Percentiles rank a stretch among this genome's conserved stretches.
phyloP scores from a whole-genome alignment of 805 yeast species.

The Hanseniaspora hatyaiensis region DNA sequence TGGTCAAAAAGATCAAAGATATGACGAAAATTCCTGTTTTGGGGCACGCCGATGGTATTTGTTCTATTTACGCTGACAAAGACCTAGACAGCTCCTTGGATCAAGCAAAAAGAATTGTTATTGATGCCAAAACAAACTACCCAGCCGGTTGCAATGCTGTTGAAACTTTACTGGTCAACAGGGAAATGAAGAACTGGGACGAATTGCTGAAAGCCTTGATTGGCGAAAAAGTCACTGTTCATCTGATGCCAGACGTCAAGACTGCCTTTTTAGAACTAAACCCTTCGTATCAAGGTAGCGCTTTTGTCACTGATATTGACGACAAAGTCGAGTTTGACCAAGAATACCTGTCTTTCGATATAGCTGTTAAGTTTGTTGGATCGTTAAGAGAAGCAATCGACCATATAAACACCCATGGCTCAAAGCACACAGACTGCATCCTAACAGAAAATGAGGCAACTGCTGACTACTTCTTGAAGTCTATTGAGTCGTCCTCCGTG shows the following conservation, averaged over 20 bases:
- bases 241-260: slow-evolving; percentile 45
- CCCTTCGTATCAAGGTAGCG: slow-evolving; percentile 17
- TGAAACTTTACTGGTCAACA: slow-evolving; percentile 62
- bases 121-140: slow-evolving; percentile 88
- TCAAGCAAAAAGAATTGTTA: slow-evolving; percentile 63
- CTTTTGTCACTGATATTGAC: slow-evolving; percentile 36
- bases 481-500: slow-evolving; percentile 89
- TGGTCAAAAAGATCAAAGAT: slow-evolving; percentile 75
- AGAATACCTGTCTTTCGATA: slow-evolving; percentile 73
- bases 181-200: slow-evolving; percentile 29
- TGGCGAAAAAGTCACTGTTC: slow-evolving; percentile 60
- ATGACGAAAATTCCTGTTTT: slow-evolving; percentile 90
- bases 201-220: slow-evolving; percentile 38
- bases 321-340: slow-evolving; percentile 53
- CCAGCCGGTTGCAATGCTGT: slow-evolving; percentile 99
- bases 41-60: slow-evolving; percentile 98
- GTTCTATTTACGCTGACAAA: slow-evolving; percentile 73
- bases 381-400: slow-evolving; percentile 60
- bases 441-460: slow-evolving; percentile 59
- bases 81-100: slow-evolving; percentile 50
- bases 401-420: slow-evolving; percentile 84
- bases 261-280: slow-evolving; percentile 24
- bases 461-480: slow-evolving; percentile 70
- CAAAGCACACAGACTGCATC: slow-evolving; percentile 91
- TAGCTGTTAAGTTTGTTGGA: slow-evolving; percentile 57